Evolutionary conservation across 2,329 filamentous ascomycete species (phyloP), one percentile per base, ranked within the genome.

Genomic region (Epichloe gansuensis): DNA sequence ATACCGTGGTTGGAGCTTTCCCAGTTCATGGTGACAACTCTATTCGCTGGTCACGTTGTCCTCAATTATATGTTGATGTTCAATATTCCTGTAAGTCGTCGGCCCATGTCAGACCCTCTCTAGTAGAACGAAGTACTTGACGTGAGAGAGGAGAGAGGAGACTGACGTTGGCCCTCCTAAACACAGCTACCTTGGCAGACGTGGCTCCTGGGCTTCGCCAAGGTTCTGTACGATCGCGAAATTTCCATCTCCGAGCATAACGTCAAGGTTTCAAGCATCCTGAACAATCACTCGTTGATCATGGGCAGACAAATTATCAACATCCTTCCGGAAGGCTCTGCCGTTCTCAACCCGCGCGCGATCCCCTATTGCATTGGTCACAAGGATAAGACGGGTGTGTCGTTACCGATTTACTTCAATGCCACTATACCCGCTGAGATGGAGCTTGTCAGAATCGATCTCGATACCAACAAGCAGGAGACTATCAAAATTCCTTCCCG

Each of bases 1-100:
- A 95, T 98, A 76, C 93, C 93, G 53, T 98, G 93, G 94, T 75
- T 98, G 53, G 89, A 97, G 72, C 88, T 91, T 73, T 88, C 87
- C 43, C 86, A 87, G 62, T 77, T 80, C 38, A 82, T 82, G 1
- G 85, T 87, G 51, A 77, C 85, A 42, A 72, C 78, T 35, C 70
- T 90, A 23, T 94, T 93, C 62, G 67, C 86, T 46, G 59, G 76
- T 3, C 89, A 96, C 66, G 77, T 84, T 3, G 64, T 85, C 2
- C 67, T 87, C 50, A 89, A 96, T 71, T 85, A 83, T 59, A 83
- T 95, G 73, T 71, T 96, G 59, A 96, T 96, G 90, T 95, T 95
- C 66, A 85, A 89, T 57, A 84, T 97, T 55, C 84, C 86, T 41
- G 81, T 89, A 67, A 61, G 79, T 70, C 1, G 17, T 70, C 1